Base-by-base conservation (phyloP, 2,329 filamentous ascomycete species). In the Mycosphaerella arachidis region DNA sequence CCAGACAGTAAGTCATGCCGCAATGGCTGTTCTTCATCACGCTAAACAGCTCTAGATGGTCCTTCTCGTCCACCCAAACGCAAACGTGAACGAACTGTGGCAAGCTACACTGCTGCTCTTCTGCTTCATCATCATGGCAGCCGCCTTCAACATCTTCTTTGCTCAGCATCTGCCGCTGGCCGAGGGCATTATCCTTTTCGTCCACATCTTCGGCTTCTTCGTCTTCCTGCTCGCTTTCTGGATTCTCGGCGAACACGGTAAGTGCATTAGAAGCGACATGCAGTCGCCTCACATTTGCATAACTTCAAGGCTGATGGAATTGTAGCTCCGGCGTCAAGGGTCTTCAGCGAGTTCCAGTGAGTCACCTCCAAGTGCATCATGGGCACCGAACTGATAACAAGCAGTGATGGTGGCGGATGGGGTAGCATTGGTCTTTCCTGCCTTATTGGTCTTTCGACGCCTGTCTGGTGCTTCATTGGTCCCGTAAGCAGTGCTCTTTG, bases 161-260 rank as follows among this genome's bases (percentile, higher is more conserved):
- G 72, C 71, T 1, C 68, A 70, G 40, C 67, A 72, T 43, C 62
- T 75, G 13, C 72, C 73, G 6, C 62, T 72, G n/a, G 66, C 68
- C 0, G 70, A 75, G 62, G 71, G 71, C 8, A 67, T 74, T n/a
- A 65, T 75, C 43, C 63, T 74, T 1, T 68, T 72, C 56, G 62
- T 78, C 30, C 77, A 80, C 61, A 69, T 79, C 13, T 71, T 77
- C 46, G 77, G 72, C n/a, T 80, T 79, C 70, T 69, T 79, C 59
- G 72, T 72, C 31, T 73, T 79, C 60, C 72, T 79, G 35, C 71
- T 77, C 30, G 70, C 75, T 2, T 67, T 74, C 56, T 74, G 71
- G 71, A 69, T 70, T 48, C 68, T 73, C 62, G 65, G 66, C 31
- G 67, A 68, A 24, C 70, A 69, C 48, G 57, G 56, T 53, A 46